phyloP scores from a whole-genome alignment of 768 basidiomycete genomes.

The Amanita fuliginea region DNA sequence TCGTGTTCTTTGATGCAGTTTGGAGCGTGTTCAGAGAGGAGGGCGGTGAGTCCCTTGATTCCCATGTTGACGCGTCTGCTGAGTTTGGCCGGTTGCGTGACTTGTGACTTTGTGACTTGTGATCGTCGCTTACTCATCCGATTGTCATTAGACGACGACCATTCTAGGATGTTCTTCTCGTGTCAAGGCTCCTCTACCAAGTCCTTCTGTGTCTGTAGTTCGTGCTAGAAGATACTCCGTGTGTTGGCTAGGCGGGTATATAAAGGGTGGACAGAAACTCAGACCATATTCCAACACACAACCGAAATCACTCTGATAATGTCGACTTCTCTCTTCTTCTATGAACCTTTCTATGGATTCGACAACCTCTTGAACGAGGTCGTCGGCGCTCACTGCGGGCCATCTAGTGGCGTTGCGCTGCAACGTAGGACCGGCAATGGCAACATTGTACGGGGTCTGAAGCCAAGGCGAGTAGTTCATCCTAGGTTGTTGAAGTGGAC shows the following conservation, averaged over 20 bases:
- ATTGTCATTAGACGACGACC: too few relatives aligned
- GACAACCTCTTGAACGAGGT: conserved; percentile 24
- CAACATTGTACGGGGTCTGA: too few relatives aligned
- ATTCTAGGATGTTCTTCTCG: conserved; percentile 11
- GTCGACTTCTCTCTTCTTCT: not conserved
- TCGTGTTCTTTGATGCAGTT: conserved; percentile 84
- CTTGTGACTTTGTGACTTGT: too few relatives aligned
- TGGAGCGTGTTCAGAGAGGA: conserved; percentile 87
- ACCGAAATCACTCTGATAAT: not conserved
- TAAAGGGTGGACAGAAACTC: not conserved
- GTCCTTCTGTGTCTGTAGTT: too few relatives aligned
- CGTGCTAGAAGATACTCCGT: not conserved
- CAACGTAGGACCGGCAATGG: not conserved
- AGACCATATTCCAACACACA: not conserved
- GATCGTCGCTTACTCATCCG: too few relatives aligned
- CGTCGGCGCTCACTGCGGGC: not conserved
- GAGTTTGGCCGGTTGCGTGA: too few relatives aligned
- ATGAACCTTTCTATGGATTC: conserved; percentile 1
- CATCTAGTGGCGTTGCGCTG: not conserved
- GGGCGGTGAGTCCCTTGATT: conserved; percentile 89
- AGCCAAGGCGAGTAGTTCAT: not conserved
- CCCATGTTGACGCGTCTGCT: conserved; percentile 46
- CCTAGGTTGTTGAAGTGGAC: too few relatives aligned
- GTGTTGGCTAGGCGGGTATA: not conserved
- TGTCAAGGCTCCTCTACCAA: too few relatives aligned